Percentiles rank a stretch among this genome's conserved stretches.
These are phyloP conservation scores for Populus hybrid DNA, from an alignment of 441 rosid species.

Conservation along the genomic window DNA sequence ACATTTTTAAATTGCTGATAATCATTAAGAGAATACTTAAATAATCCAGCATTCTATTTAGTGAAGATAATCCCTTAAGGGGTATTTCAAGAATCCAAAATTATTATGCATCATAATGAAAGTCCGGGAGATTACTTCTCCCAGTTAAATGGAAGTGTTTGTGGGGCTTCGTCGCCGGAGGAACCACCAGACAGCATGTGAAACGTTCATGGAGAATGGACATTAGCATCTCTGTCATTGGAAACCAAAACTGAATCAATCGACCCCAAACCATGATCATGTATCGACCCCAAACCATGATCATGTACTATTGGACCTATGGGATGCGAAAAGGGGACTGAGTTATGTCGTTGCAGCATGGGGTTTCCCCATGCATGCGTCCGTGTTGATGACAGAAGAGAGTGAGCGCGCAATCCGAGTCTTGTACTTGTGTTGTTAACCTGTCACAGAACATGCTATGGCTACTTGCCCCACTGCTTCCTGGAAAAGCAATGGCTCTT, in stretches of 20 bases:
- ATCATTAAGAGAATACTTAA: background rate
- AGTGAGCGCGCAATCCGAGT: conserved; percentile 87
- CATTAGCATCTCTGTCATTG: conserved; percentile 30
- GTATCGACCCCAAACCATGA: conserved; percentile 19
- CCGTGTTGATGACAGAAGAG: conserved; percentile 84
- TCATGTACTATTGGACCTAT: conserved; percentile 19
- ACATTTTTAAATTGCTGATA: background rate
- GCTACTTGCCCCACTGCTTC: conserved; percentile 23
- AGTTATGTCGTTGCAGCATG: conserved; percentile 28
- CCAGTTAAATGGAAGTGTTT: conserved; percentile 68
- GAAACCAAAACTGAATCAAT: conserved; percentile 44
- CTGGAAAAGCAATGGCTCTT: conserved; percentile 22
- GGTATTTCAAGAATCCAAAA: conserved; percentile 8
- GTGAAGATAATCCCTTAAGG: background rate
- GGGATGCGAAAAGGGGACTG: conserved; percentile 35
- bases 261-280: conserved; percentile 19
- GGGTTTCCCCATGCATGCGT: conserved; percentile 35
- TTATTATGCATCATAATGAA: background rate
- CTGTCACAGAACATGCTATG: conserved; percentile 42
- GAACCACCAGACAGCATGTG: conserved; percentile 44
- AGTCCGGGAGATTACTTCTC: conserved; percentile 26
- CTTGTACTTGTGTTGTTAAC: conserved; percentile 32
- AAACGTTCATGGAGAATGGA: conserved; percentile 38
- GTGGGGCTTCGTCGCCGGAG: conserved; percentile 39
- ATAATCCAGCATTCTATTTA: background rate